These are phyloP conservation scores for Chrysanthemum lavandulifolium DNA, from an alignment of 129 eudicot genomes.

Conservation along the genomic window DNA sequence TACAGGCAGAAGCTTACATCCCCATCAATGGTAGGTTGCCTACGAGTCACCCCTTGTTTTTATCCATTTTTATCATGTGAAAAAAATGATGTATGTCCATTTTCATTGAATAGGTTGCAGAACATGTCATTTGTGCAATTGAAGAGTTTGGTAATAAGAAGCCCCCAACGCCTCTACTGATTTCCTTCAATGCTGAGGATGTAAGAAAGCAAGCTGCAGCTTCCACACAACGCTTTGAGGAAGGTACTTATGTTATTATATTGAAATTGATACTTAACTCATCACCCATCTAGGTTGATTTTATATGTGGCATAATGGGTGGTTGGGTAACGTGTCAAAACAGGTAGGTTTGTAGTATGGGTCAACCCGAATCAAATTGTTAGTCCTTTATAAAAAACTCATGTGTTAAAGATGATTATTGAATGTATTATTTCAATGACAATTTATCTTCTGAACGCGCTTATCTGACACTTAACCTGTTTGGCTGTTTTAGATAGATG, in stretches of 20 bases:
- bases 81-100: background rate
- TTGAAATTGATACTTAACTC: background rate
- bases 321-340: background rate
- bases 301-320: background rate
- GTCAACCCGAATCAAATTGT: no score
- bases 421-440: background rate
- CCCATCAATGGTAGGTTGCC: constrained; percentile 69
- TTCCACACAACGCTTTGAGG: constrained; percentile 82
- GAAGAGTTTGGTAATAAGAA: constrained; percentile 69
- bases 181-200: constrained; percentile 76
- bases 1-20: constrained; percentile 65
- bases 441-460: background rate
- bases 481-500: background rate
- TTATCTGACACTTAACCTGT: background rate
- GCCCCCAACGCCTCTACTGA: constrained; percentile 68
- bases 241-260: constrained; percentile 49
- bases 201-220: constrained; percentile 96
- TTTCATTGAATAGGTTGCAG: constrained; percentile 62
- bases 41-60: background rate
- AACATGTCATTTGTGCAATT: constrained; percentile 63
- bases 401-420: background rate
- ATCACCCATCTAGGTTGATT: constrained; percentile 10
- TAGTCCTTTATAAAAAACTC: background rate
- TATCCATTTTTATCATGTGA: background rate
- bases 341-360: background rate